Evolutionary conservation across 2,329 filamentous ascomycete species (phyloP), one percentile per base, ranked within the genome.

Genomic region (Aspergillus fumigatiaffinis): DNA sequence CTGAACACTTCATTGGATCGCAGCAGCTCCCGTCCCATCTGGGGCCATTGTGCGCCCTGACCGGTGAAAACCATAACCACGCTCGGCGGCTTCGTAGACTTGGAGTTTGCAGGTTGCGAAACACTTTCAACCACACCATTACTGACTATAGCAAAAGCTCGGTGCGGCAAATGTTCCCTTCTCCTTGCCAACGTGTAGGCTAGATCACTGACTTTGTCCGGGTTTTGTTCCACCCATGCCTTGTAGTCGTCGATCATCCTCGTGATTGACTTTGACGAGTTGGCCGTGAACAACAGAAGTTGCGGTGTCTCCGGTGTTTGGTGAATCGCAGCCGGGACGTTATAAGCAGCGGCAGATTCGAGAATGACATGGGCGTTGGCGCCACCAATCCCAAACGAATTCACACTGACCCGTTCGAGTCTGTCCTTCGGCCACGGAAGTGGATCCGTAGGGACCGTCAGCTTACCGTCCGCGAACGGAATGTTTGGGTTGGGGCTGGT

Each of bases 381-480:
- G 20, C 54, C 54, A 12, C 54, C 26, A 62, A 65, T 61, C 3
- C 69, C 68, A 55, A 70, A 69, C 1, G 58, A 63, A 51, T 70
- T 70, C 21, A 71, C 56, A 32, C 62, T 65, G n/a, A 62, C 56
- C 17, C 67, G 55, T 26, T 60, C 57, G 17, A 35, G 35, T 9
- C 55, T 53, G 23, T 25, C 29, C 35, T 51, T 53, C 0, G 66
- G 63, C 63, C 67, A 68, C 12, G 61, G 59, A 4, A 47, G 52
- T 4, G 52, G 50, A 21, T 60, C 23, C 25, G 44, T 51, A 51
- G 61, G 57, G 60, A 60, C 28, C 56, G 12, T 7, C 1, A 56
- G 32, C 12, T 35, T 35, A 17, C 4, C 14, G 2, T 29, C 14
- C 29, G 50, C 44, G 10, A 66, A 51, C 7, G 50, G 42, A 23